phyloP scores from a whole-genome alignment of 331 rosid genomes.

The Spiraea crenata region DNA sequence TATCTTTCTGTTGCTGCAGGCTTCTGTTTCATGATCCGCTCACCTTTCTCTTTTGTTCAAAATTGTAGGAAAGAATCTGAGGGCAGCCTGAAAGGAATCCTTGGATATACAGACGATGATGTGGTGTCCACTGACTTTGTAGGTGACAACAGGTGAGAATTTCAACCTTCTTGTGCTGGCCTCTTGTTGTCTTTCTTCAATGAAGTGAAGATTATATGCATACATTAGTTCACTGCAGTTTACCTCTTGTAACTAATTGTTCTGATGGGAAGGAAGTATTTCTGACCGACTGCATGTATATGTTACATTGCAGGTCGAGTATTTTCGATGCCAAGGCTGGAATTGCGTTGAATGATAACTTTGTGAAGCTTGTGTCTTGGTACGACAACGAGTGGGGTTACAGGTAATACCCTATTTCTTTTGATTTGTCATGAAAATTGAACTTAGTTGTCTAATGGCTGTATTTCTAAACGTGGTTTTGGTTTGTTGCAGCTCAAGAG shows the following conservation, averaged over 20 bases:
- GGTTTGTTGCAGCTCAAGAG: slow-evolving; percentile 47
- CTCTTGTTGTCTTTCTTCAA: background rate
- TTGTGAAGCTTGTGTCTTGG: slow-evolving; percentile 73
- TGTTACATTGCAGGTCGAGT: slow-evolving; percentile 60
- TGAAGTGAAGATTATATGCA: too few relatives aligned
- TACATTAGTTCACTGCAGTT: too few relatives aligned
- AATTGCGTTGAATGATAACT: slow-evolving; percentile 67
- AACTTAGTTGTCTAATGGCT: background rate
- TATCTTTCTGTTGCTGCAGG: too few relatives aligned
- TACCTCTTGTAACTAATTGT: too few relatives aligned
- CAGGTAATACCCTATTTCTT: slow-evolving; percentile 37
- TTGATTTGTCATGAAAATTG: too few relatives aligned
- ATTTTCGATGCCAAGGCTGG: slow-evolving; percentile 80
- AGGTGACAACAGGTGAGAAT: slow-evolving; percentile 62
- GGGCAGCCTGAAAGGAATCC: slow-evolving; percentile 67
- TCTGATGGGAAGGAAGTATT: too few relatives aligned
- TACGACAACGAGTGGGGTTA: slow-evolving; percentile 83
- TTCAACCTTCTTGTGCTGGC: background rate
- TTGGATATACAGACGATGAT: slow-evolving; percentile 76
- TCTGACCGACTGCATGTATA: too few relatives aligned
- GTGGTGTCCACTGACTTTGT: slow-evolving; percentile 72
- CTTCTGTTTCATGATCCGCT: background rate
- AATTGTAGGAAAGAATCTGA: slow-evolving; percentile 58
- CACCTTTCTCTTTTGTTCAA: background rate
- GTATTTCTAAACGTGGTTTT: background rate